Percentiles rank a stretch among this genome's conserved stretches.
Evolutionary conservation across 2,329 filamentous ascomycete genomes (phyloP).

Genomic region (Sphaerulina vaccinii): DNA sequence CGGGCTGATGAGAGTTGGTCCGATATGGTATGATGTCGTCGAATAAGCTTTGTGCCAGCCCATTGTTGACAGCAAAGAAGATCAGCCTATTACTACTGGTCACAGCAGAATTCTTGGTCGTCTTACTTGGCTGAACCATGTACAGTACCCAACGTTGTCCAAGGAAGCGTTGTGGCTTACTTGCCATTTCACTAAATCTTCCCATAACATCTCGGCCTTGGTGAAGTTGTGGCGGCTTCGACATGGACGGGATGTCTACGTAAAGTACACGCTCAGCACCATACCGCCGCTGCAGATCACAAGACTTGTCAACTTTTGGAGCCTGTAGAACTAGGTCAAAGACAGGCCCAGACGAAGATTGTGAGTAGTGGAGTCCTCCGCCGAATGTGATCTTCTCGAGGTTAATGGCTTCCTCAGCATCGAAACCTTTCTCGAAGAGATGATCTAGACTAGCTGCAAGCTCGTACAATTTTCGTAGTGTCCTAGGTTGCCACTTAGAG

Average conservation of each 20-base stretch:
- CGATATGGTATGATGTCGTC: slow-evolving; percentile 43
- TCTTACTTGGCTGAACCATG: slow-evolving; percentile 38
- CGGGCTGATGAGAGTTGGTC: slow-evolving; percentile 38
- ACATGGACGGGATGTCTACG: slow-evolving; percentile 38
- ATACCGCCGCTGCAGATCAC: slow-evolving; percentile 31
- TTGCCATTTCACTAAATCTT: slow-evolving; percentile 39
- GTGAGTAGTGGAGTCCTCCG: slow-evolving; percentile 15
- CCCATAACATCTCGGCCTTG: slow-evolving; percentile 24
- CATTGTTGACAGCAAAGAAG: slow-evolving; percentile 28
- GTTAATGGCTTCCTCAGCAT: slow-evolving; percentile 3
- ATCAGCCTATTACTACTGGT: slow-evolving; percentile 12
- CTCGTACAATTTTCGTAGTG: slow-evolving; percentile 16
- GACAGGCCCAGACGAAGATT: slow-evolving; percentile 14
- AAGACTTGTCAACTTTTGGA: slow-evolving; percentile 24
- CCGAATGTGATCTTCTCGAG: slow-evolving; percentile 14
- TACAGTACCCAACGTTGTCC: slow-evolving; percentile 45
- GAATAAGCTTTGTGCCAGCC: slow-evolving; percentile 35
- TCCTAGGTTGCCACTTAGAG: slow-evolving; percentile 12
- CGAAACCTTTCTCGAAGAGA: slow-evolving; percentile 10
- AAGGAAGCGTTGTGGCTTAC: slow-evolving; percentile 40
- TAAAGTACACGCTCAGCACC: slow-evolving; percentile 45
- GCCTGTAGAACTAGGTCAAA: slow-evolving; percentile 27
- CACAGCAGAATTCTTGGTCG: neutral
- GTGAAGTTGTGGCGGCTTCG: slow-evolving; percentile 17
- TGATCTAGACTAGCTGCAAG: slow-evolving; percentile 3